phyloP scores from a whole-genome alignment of 2,329 filamentous ascomycete genomes.

The Aspergillus sp. region DNA sequence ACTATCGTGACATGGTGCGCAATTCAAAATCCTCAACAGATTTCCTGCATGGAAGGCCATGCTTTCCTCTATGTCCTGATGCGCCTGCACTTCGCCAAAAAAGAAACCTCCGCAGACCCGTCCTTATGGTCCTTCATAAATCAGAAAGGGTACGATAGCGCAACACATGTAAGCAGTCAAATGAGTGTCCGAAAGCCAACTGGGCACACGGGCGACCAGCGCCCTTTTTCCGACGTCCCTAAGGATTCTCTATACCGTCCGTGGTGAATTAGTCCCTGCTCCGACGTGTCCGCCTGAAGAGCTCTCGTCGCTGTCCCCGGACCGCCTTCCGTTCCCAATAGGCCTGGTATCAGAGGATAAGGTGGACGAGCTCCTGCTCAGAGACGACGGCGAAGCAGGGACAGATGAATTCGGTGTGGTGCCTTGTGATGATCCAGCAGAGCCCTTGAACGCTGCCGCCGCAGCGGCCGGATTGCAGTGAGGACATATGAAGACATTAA shows the following conservation, averaged over 20 bases:
- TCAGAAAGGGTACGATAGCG: background rate
- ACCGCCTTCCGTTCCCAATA: constrained; percentile 15
- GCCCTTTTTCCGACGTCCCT: background rate
- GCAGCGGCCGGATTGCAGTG: constrained; percentile 34
- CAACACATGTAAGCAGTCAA: background rate
- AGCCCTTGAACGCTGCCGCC: constrained; percentile 10
- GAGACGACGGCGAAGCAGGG: constrained; percentile 23
- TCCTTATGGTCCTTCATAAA: background rate
- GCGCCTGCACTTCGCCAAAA: background rate
- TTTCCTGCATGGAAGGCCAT: background rate
- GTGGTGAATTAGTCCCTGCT: constrained; percentile 20
- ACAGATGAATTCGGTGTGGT: constrained; percentile 20
- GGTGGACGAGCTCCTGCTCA: constrained; percentile 32
- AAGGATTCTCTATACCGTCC: constrained; percentile 19
- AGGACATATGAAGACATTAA: constrained; percentile 32
- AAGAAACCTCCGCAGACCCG: background rate
- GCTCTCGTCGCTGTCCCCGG: constrained; percentile 19
- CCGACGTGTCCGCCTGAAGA: constrained; percentile 24
- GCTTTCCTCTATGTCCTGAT: too few relatives aligned
- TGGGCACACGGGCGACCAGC: background rate
- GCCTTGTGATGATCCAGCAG: constrained; percentile 6
- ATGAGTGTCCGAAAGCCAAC: background rate
- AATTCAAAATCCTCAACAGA: background rate
- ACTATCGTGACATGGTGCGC: background rate
- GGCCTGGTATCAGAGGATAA: constrained; percentile 21